phyloP scores from a whole-genome alignment of 805 yeast species.

The Clavispora vitiphila region DNA sequence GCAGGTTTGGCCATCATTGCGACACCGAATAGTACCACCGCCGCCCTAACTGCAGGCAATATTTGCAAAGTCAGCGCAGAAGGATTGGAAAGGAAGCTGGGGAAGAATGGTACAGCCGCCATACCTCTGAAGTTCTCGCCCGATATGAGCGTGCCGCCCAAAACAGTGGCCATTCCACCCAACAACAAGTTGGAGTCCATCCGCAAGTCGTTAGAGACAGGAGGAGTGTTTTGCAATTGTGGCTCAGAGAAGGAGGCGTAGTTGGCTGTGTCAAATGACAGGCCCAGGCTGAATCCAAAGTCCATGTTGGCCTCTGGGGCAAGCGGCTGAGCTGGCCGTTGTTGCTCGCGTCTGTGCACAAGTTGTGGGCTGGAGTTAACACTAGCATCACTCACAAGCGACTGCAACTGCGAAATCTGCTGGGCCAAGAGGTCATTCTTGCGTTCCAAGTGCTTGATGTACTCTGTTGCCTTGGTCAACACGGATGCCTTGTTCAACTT shows the following conservation, averaged over 20 bases:
- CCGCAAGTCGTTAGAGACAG: neutral
- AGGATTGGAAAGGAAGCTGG: constrained; percentile 7
- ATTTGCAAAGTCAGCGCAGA: constrained; percentile 10
- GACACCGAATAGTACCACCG: constrained; percentile 10
- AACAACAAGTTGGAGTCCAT: constrained; percentile 39
- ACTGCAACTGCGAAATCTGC: constrained; percentile 42
- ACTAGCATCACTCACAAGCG: constrained; percentile 32
- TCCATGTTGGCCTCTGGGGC: neutral
- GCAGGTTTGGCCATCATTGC: constrained; percentile 8
- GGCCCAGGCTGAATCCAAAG: neutral
- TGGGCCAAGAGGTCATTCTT: constrained; percentile 47
- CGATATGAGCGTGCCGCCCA: constrained; percentile 56
- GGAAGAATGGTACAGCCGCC: constrained; percentile 40
- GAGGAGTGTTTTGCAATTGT: neutral
- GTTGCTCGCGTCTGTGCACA: constrained; percentile 1
- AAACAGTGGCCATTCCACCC: constrained; percentile 61
- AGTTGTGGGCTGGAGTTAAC: constrained; percentile 3
- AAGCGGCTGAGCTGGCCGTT: neutral
- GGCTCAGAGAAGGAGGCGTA: neutral
- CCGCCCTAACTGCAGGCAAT: constrained; percentile 7
- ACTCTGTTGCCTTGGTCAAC: constrained; percentile 70
- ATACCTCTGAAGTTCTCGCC: constrained; percentile 46
- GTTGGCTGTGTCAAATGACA: neutral
- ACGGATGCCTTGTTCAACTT: constrained; percentile 76
- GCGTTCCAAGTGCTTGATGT: constrained; percentile 65